Percentiles rank a stretch among this genome's conserved stretches.
These are phyloP conservation scores for Pseudopithomyces chartarum DNA, from an alignment of 2,329 filamentous ascomycete species.

Conservation along the genomic window DNA sequence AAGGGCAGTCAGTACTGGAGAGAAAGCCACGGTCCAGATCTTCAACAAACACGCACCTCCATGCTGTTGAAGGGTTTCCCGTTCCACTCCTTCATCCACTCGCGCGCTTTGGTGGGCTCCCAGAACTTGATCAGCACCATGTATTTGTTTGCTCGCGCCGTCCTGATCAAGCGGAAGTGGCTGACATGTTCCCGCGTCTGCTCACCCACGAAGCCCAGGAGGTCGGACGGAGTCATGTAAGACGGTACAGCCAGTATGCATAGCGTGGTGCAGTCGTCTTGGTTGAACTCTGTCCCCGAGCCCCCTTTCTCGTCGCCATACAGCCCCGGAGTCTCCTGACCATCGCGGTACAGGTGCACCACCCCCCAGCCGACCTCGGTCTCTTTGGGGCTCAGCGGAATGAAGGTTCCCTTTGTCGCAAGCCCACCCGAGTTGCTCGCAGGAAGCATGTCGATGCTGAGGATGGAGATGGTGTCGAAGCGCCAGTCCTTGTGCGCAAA, in stretches of 20 bases:
- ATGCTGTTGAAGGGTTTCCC: slow-evolving; percentile 91
- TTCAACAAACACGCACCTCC: slow-evolving; percentile 67
- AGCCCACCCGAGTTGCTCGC: slow-evolving; percentile 56
- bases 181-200: slow-evolving; percentile 83
- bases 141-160: slow-evolving; percentile 85
- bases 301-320: slow-evolving; percentile 50
- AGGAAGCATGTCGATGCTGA: slow-evolving; percentile 77
- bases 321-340: slow-evolving; percentile 71
- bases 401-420: slow-evolving; percentile 81
- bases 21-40: background rate
- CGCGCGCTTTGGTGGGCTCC: slow-evolving; percentile 71
- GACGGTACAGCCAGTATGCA: slow-evolving; percentile 95
- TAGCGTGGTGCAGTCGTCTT: slow-evolving; percentile 80
- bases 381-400: slow-evolving; percentile 70
- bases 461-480: slow-evolving; percentile 76
- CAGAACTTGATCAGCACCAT: slow-evolving; percentile 96
- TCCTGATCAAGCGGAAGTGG: slow-evolving; percentile 94
- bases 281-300: slow-evolving; percentile 43
- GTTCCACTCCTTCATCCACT: slow-evolving; percentile 87
- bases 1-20: slow-evolving; percentile 14
- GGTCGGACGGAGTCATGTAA: slow-evolving; percentile 88
- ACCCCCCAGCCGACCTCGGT: slow-evolving; percentile 89
- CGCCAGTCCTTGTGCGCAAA: slow-evolving; percentile 70
- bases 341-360: slow-evolving; percentile 90
- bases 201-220: slow-evolving; percentile 89